Percentiles rank a stretch among this genome's conserved stretches.
Evolutionary conservation across 345 rosid species (phyloP).

Genomic region (Excoecaria agallocha): DNA sequence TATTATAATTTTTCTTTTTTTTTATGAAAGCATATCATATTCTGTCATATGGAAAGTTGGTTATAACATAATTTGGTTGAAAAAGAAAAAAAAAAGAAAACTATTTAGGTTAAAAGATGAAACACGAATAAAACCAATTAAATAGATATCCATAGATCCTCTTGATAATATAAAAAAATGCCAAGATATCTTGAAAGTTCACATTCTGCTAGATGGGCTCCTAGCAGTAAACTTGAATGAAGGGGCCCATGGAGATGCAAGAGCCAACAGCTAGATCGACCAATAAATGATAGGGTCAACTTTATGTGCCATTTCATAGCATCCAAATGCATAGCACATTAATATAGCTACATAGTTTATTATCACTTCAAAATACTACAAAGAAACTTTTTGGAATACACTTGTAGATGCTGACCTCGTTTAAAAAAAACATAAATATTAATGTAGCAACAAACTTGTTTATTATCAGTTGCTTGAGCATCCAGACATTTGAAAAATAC

Average conservation of each 20-base stretch:
- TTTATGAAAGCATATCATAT: neutral
- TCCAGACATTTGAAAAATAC: conserved; percentile 85
- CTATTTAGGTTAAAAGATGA: neutral
- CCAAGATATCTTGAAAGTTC: neutral
- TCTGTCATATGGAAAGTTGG: neutral
- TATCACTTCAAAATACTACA: conserved; percentile 1
- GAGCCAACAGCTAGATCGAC: too few relatives aligned
- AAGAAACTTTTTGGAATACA: neutral
- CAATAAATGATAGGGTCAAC: too few relatives aligned
- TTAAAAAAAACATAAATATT: neutral
- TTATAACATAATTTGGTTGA: neutral
- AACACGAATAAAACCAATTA: neutral
- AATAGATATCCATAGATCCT: too few relatives aligned
- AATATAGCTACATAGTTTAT: neutral
- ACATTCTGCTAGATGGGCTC: too few relatives aligned
- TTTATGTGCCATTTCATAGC: too few relatives aligned
- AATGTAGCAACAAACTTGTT: conserved; percentile 62
- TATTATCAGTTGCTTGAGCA: conserved; percentile 61
- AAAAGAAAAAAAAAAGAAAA: too few relatives aligned
- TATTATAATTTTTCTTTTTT: neutral
- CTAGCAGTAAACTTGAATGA: too few relatives aligned
- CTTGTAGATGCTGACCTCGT: neutral
- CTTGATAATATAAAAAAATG: neutral
- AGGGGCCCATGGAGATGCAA: too few relatives aligned
- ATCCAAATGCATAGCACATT: neutral